Evolutionary conservation across 225 moss, liverwort and hornwort species (phyloP).

Genomic region (Bryoerythrophyllum caledonicum): DNA sequence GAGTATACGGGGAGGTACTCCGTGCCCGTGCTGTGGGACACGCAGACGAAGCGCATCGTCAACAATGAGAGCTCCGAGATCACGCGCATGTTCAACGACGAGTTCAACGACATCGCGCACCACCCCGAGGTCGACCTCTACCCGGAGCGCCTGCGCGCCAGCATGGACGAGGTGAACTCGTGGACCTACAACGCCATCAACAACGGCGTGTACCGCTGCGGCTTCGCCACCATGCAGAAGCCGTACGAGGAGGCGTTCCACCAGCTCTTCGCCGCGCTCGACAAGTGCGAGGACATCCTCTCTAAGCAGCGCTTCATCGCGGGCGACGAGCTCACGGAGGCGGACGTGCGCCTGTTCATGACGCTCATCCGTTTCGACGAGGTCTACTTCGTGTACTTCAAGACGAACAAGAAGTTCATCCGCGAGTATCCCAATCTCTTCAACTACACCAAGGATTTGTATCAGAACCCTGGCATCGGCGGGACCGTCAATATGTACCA

Average conservation of each 20-base stretch:
- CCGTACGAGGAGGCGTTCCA: slow-evolving; percentile 64
- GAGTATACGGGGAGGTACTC: slow-evolving; percentile 53
- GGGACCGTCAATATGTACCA: slow-evolving; percentile 78
- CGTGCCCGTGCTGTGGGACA: slow-evolving; percentile 62
- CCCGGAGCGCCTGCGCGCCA: slow-evolving; percentile 32
- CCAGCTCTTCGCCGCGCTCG: slow-evolving; percentile 68
- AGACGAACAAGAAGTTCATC: slow-evolving; percentile 72
- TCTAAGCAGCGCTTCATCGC: slow-evolving; percentile 80
- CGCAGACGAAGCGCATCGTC: slow-evolving; percentile 56
- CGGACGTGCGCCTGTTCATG: slow-evolving; percentile 84
- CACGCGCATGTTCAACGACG: slow-evolving; percentile 61
- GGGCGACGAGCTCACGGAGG: slow-evolving; percentile 70
- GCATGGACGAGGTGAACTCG: slow-evolving; percentile 48
- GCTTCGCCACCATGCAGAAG: slow-evolving; percentile 66
- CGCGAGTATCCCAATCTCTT: slow-evolving; percentile 83
- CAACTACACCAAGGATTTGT: slow-evolving; percentile 84
- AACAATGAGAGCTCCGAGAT: slow-evolving; percentile 76
- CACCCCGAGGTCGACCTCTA: slow-evolving; percentile 50
- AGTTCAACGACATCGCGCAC: slow-evolving; percentile 53
- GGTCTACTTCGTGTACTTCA: slow-evolving; percentile 89
- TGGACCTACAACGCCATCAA: slow-evolving; percentile 63
- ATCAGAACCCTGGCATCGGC: slow-evolving; percentile 58
- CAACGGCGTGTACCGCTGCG: slow-evolving; percentile 64
- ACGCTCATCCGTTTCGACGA: slow-evolving; percentile 92
- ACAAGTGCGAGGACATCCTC: slow-evolving; percentile 73